Evolutionary conservation across 768 basidiomycete genomes (phyloP).

Genomic region (Trametes gibbosa): DNA sequence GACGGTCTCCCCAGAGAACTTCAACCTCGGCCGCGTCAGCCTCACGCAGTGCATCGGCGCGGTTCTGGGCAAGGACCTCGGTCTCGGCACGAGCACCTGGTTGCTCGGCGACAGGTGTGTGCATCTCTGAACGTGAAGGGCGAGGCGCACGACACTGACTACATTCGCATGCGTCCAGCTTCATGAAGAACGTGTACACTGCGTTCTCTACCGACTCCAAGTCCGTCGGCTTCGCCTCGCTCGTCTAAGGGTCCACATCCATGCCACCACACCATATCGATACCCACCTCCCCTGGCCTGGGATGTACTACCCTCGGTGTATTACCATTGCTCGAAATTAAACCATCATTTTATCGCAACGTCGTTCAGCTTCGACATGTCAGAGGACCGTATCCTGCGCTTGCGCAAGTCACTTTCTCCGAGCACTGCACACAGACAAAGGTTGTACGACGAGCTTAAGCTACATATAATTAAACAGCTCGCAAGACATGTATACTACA

Average conservation of each 20-base stretch:
- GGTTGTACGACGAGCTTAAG: background rate
- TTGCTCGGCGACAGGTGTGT: slow-evolving; percentile 19
- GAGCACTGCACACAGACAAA: background rate
- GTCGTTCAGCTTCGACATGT: too few species aligned
- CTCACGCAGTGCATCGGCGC: slow-evolving; percentile 24
- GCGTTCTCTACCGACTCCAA: slow-evolving; percentile 24
- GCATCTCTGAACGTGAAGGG: background rate
- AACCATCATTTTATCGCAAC: too few species aligned
- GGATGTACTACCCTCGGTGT: background rate
- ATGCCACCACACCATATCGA: background rate
- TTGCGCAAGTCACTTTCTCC: too few species aligned
- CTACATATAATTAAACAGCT: slow-evolving; percentile 7
- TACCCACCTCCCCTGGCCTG: background rate
- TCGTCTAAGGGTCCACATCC: slow-evolving; percentile 6
- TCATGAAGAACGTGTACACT: slow-evolving; percentile 26
- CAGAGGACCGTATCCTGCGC: too few species aligned
- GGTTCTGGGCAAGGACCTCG: slow-evolving; percentile 20
- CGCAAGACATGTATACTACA: slow-evolving; percentile 5
- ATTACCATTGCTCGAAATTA: too few species aligned
- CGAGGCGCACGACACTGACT: background rate
- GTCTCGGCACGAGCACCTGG: slow-evolving; percentile 21
- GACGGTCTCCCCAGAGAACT: slow-evolving; percentile 15
- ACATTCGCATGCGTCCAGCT: slow-evolving; percentile 26
- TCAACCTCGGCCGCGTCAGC: slow-evolving; percentile 24
- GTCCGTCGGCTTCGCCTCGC: slow-evolving; percentile 24